Percentiles rank a stretch among this genome's conserved stretches.
These are phyloP conservation scores for Sporisorium exsertum DNA, from an alignment of 1,284 basidiomycete genomes.

Conservation along the genomic window DNA sequence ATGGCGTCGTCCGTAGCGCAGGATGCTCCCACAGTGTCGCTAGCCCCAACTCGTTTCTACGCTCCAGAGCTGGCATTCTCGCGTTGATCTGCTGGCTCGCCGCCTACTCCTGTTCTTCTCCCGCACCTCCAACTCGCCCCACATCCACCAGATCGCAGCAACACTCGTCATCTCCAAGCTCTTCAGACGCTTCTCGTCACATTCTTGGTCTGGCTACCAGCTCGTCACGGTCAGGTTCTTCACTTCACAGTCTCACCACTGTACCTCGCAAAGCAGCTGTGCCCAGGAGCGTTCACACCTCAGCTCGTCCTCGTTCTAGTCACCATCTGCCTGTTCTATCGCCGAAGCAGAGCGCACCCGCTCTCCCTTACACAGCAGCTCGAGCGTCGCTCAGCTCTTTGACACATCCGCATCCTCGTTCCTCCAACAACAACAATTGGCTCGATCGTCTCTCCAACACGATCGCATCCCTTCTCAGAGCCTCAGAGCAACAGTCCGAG, in stretches of 20 bases:
- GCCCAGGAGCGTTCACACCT: slow-evolving; percentile 30
- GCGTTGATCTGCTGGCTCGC: slow-evolving; percentile 47
- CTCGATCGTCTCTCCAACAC: slow-evolving; percentile 35
- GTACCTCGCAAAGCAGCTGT: slow-evolving; percentile 29
- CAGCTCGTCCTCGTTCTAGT: slow-evolving; percentile 17
- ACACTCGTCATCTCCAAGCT: not conserved
- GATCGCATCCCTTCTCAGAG: slow-evolving; percentile 30
- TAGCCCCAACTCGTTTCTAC: slow-evolving; percentile 16
- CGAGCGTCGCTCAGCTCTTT: slow-evolving; percentile 31
- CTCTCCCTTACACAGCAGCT: not conserved
- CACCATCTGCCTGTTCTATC: slow-evolving; percentile 13
- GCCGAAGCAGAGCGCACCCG: not conserved
- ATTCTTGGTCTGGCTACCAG: slow-evolving; percentile 5
- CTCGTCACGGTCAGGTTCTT: not conserved
- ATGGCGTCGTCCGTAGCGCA: slow-evolving; percentile 29
- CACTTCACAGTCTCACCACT: not conserved
- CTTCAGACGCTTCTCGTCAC: slow-evolving; percentile 3
- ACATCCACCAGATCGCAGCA: not conserved
- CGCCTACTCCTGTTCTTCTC: slow-evolving; percentile 36
- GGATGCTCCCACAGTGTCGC: slow-evolving; percentile 37
- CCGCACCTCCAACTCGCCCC: slow-evolving; percentile 6
- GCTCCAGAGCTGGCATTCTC: slow-evolving; percentile 35
- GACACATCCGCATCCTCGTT: slow-evolving; percentile 28
- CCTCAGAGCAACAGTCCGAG: slow-evolving; percentile 26
- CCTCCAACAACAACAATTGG: slow-evolving; percentile 38